Evolutionary conservation across 2,329 filamentous ascomycete genomes (phyloP).

Genomic region (Venturia nashicola): DNA sequence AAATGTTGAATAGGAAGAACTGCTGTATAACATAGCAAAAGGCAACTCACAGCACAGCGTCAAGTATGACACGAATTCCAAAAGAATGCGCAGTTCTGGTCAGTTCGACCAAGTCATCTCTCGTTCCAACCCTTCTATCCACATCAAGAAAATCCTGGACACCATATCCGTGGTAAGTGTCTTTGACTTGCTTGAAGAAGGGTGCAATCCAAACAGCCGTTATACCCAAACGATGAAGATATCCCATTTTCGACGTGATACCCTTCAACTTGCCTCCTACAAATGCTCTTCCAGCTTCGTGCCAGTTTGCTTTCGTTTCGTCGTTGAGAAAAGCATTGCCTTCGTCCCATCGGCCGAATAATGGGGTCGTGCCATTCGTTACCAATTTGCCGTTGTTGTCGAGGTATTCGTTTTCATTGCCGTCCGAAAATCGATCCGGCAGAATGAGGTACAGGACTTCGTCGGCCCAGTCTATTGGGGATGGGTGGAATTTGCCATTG

Average conservation of each 20-base stretch:
- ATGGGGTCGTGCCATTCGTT: neutral
- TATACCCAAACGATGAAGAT: constrained; percentile 15
- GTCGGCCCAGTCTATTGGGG: constrained; percentile 16
- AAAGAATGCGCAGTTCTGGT: constrained; percentile 14
- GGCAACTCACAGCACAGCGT: constrained; percentile 7
- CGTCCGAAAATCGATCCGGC: constrained; percentile 16
- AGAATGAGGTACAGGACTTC: constrained; percentile 16
- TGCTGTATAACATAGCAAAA: too few relatives aligned
- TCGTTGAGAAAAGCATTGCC: constrained; percentile 9
- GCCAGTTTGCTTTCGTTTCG: constrained; percentile 11
- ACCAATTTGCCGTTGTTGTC: constrained; percentile 3
- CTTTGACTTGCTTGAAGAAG: constrained; percentile 16
- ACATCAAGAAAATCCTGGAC: constrained; percentile 16
- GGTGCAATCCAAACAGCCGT: constrained; percentile 16
- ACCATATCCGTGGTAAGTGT: constrained; percentile 16
- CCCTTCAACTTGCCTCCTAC: constrained; percentile 15
- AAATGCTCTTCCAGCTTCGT: constrained; percentile 12
- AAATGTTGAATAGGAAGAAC: neutral
- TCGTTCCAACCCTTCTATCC: constrained; percentile 15
- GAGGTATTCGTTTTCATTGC: constrained; percentile 8
- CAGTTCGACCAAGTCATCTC: constrained; percentile 15
- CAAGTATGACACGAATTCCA: constrained; percentile 16
- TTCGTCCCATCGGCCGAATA: constrained; percentile 8
- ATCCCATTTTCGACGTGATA: constrained; percentile 15
- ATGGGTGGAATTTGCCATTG: constrained; percentile 8